Conservation (phyloP, 148 eudicot species). For the Drosera capensis region DNA sequence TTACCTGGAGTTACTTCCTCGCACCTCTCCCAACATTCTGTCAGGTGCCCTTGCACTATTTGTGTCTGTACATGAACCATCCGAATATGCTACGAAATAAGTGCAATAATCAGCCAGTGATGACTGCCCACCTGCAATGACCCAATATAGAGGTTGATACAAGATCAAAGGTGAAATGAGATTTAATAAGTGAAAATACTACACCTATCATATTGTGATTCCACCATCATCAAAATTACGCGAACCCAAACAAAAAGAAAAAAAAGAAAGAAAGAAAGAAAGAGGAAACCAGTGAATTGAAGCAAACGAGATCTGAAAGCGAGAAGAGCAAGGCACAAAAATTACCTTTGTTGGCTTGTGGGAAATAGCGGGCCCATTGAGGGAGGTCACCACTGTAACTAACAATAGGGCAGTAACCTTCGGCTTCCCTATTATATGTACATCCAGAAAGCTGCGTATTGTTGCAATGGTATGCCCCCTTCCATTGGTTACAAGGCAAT, state of each 20-base stretch:
- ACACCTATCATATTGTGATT: too few relatives aligned
- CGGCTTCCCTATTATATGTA: slow-evolving; percentile 94
- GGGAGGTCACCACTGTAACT: slow-evolving; percentile 77
- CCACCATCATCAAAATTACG: too few relatives aligned
- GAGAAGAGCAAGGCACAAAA: background rate
- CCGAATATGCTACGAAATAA: slow-evolving; percentile 93
- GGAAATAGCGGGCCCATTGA: slow-evolving; percentile 91
- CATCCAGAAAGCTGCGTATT: slow-evolving; percentile 87
- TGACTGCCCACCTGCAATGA: slow-evolving; percentile 82
- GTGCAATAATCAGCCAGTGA: slow-evolving; percentile 98
- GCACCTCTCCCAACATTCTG: slow-evolving; percentile 89
- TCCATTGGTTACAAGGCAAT: slow-evolving; percentile 76
- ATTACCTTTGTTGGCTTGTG: slow-evolving; percentile 85
- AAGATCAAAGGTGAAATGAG: too few relatives aligned
- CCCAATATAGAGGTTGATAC: slow-evolving; percentile 7
- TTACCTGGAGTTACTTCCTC: slow-evolving; percentile 87
- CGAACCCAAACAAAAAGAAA: background rate
- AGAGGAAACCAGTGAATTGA: background rate
- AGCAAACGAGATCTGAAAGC: background rate
- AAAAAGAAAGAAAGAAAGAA: too few relatives aligned
- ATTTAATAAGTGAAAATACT: too few relatives aligned
- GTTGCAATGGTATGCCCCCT: slow-evolving; percentile 94
- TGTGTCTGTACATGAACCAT: slow-evolving; percentile 88
- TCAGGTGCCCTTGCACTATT: slow-evolving; percentile 93
- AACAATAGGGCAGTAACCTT: slow-evolving; percentile 90